phyloP scores from a whole-genome alignment of 2,329 filamentous ascomycete species.

The Hortaea sp. region DNA sequence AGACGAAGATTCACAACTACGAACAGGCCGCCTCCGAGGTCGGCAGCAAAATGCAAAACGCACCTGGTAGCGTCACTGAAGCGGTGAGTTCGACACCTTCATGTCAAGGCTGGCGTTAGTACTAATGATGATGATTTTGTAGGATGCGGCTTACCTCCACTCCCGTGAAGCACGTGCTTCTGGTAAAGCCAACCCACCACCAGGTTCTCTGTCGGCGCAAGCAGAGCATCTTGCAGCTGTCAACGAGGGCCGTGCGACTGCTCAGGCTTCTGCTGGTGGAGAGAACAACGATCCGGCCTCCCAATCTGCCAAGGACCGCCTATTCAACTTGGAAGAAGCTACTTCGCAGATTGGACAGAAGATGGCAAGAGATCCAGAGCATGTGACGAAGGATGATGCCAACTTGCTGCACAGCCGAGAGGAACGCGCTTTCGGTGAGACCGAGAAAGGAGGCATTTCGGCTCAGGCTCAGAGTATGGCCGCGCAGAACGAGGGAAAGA shows the following conservation, averaged over 20 bases:
- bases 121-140: too few relatives aligned
- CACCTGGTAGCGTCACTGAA: slow-evolving; percentile 25
- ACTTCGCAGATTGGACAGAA: slow-evolving; percentile 23
- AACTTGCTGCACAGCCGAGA: slow-evolving; percentile 23
- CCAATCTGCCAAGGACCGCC: slow-evolving; percentile 23
- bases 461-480: slow-evolving; percentile 23
- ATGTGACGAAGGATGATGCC: slow-evolving; percentile 25
- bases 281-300: slow-evolving; percentile 12
- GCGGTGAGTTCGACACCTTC: slow-evolving; percentile 11
- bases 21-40: slow-evolving; percentile 21
- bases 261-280: background rate
- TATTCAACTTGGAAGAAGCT: slow-evolving; percentile 23
- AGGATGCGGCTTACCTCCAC: slow-evolving; percentile 32
- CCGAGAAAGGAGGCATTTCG: slow-evolving; percentile 24
- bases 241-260: slow-evolving; percentile 14
- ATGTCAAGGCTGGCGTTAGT: background rate
- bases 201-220: slow-evolving; percentile 26
- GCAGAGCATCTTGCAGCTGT: slow-evolving; percentile 31
- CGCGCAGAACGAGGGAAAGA: slow-evolving; percentile 18
- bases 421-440: slow-evolving; percentile 22
- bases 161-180: slow-evolving; percentile 30
- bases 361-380: slow-evolving; percentile 23
- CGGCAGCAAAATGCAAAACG: slow-evolving; percentile 18
- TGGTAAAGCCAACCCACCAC: slow-evolving; percentile 17
- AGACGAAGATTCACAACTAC: slow-evolving; percentile 19